Base-by-base conservation (phyloP, 2,329 filamentous ascomycete species). In the Fusarium kyushuense region DNA sequence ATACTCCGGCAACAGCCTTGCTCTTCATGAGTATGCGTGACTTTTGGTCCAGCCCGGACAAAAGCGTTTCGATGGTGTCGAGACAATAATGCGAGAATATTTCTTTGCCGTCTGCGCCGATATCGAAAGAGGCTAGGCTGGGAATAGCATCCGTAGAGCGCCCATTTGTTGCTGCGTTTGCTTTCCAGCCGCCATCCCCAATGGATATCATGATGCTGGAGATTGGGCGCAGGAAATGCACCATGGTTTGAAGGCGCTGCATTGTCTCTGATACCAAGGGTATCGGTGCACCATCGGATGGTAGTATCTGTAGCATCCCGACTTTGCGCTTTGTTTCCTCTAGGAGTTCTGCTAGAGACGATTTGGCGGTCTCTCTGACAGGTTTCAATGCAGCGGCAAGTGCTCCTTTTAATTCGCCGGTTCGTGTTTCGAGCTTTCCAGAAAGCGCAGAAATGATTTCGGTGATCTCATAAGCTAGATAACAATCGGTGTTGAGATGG, bases 401-500 rank as follows among this genome's bases (percentile, higher is more conserved):
- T 8, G 93, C 87, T 30, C 87, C 84, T 76, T 97, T 97, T 59
- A 97, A 84, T 74, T 97, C 93, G 3, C 93, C 93, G 0, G 94
- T 97, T 64, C 91, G 89, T 6, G 87, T 86, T 67, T 97, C 95
- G 6, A 99, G 82, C 38, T 91, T 90, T 57, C 90, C 90, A 4
- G 93, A 94, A 47, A 97, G 84, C 14, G 86, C 87, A 1, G 93
- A 92, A 46, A 98, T 89, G 63, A 97, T 92, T 74, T 97, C 95
- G 32, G 96, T 92, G 32, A 98, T 92, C 76, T 99, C 96, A 77
- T 97, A 99, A 10, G 94, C 94, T 48, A 99, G 86, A 77, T 93
- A 98, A 79, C 95, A 98, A 78, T 99, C 96, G 0, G 93, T 97
- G 70, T 89, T 87, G 38, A 97, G 82, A 75, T 97, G 94, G 40